These are phyloP conservation scores for Sextonia rubra DNA, from an alignment of 164 flowering plant species.

Conservation along the genomic window DNA sequence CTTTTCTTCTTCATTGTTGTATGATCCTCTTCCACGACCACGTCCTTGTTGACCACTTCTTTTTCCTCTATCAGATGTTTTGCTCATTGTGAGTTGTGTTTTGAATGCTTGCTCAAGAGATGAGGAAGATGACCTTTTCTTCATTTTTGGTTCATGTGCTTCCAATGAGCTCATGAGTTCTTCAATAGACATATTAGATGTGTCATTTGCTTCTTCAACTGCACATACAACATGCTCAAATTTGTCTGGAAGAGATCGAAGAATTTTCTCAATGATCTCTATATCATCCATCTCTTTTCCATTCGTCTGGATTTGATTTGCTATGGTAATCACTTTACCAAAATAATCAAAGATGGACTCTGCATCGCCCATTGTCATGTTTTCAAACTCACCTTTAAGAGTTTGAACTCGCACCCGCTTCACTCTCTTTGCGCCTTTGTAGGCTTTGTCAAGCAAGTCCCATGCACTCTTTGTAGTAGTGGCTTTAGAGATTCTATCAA, in stretches of 20 bases:
- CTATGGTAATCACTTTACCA: background rate
- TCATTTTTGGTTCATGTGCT: background rate
- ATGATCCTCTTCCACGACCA: background rate
- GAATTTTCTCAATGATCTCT: background rate
- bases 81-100: background rate
- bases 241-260: background rate
- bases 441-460: background rate
- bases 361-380: background rate
- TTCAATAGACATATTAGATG: background rate
- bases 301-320: too few species aligned
- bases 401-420: background rate
- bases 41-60: too few species aligned
- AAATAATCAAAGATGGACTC: background rate
- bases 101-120: too few species aligned
- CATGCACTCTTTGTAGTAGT: background rate
- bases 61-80: background rate
- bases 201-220: background rate
- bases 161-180: background rate
- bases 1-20: background rate
- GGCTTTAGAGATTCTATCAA: background rate
- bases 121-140: background rate
- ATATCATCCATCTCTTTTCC: background rate
- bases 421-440: background rate
- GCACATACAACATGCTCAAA: background rate
- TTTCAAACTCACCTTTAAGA: background rate